Base-by-base conservation (phyloP, 176 grass and related monocot species). In the Oryza coarctata region DNA sequence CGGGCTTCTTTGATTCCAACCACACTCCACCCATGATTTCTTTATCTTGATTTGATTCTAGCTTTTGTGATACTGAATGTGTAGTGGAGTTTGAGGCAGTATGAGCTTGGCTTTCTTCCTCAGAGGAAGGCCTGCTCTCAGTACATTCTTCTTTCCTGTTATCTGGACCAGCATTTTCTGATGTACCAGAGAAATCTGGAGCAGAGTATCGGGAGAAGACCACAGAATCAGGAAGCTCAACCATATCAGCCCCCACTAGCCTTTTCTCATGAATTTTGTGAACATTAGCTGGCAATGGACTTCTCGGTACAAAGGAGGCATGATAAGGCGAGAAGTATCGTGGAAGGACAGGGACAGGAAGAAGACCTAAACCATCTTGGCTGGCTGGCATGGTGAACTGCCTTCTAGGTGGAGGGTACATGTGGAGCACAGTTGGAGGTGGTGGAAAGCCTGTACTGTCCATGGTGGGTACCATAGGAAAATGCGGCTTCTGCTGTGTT, bases 391-490 rank as follows among this genome's bases (percentile, higher is more conserved):
- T 34, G 3, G 72, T 43, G 35, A 85, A 82, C 49, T 85, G 81
- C 30, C 78, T 73, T 85, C 61, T 79, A 73, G 76, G 47, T 80
- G 84, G 74, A 83, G 80, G 63, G 50, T 91, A 91, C 40, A 94
- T 23, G 60, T 78, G 74, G 43, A 71, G 84, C 27, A 86, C 36
- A 87, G 79, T 43, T 79, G 84, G 22, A 76, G 87, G 55, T n/a
- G 77, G 84, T 20, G 76, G 27, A 76, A 87, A 87, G 65, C 77
- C 91, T 66, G 77, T 58, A 86, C 79, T 88, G 20, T 47, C 64
- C 65, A 80, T 74, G 45, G 43, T 2, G 76, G 76, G 86, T 41
- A 74, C 26, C 81, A 76, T 39, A 4, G 75, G 47, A 79, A 85
- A 78, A 41, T 61, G 81, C 52, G 89, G 43, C 0, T 71, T 80